Evolutionary conservation across 208 protist genomes (phyloP).

Genomic region (Sergeia podlipaevii): DNA sequence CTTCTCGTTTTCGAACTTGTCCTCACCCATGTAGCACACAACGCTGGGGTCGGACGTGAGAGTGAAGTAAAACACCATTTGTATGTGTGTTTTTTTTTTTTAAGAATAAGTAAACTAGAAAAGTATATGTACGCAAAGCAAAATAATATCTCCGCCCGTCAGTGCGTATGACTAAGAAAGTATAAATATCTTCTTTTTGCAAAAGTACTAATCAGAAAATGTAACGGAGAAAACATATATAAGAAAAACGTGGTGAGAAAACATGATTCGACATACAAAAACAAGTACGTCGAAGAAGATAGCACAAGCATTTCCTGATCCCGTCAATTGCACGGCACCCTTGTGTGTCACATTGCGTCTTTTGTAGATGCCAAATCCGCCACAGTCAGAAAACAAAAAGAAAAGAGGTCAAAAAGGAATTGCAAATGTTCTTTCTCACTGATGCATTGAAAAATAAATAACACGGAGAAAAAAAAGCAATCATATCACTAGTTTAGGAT

Average conservation of each 20-base stretch:
- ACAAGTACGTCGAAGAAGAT: background rate
- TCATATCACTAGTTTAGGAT: background rate
- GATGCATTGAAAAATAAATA: constrained; percentile 13
- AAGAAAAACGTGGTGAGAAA: background rate
- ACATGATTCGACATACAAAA: constrained; percentile 2
- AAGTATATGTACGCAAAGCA: background rate
- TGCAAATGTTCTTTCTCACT: too few relatives aligned
- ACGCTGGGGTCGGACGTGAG: constrained; percentile 85
- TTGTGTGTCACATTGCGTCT: background rate
- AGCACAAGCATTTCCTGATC: too few relatives aligned
- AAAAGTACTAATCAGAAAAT: constrained; percentile 5
- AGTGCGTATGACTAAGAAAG: background rate
- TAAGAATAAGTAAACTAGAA: background rate
- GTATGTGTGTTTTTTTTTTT: too few relatives aligned
- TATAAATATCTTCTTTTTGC: too few relatives aligned
- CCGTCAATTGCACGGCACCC: too few relatives aligned
- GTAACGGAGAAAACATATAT: background rate
- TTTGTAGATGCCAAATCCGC: background rate
- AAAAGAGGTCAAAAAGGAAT: background rate
- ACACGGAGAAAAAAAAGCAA: constrained; percentile 12
- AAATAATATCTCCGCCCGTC: background rate
- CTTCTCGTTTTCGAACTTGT: constrained; percentile 99
- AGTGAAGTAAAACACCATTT: constrained; percentile 94
- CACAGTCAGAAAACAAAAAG: constrained; percentile 3
- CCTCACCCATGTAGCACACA: constrained; percentile 96